These are phyloP conservation scores for Galerina marginata DNA, from an alignment of 768 basidiomycete species.

Conservation along the genomic window DNA sequence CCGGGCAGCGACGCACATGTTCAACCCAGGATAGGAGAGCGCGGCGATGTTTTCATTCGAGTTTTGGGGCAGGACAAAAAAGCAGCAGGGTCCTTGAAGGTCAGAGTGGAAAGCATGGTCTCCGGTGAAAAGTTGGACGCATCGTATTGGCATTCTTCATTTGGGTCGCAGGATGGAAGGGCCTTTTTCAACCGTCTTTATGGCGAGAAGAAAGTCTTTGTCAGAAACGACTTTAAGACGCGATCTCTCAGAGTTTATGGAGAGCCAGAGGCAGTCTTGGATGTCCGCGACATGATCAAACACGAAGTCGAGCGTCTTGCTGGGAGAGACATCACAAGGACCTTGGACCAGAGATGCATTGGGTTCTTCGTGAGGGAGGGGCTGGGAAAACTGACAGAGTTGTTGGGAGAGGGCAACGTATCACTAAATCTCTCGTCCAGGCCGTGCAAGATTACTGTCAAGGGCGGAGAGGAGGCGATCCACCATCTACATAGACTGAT, in stretches of 20 bases:
- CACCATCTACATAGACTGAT: slow-evolving; percentile 51
- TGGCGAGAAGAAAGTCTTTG: slow-evolving; percentile 40
- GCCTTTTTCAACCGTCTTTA: slow-evolving; percentile 36
- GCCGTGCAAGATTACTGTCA: slow-evolving; percentile 50
- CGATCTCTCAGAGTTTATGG: slow-evolving; percentile 54
- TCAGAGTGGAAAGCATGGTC: slow-evolving; percentile 59
- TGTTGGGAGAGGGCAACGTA: slow-evolving; percentile 60
- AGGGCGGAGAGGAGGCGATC: slow-evolving; percentile 61
- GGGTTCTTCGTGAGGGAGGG: slow-evolving; percentile 59
- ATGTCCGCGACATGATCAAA: slow-evolving; percentile 49
- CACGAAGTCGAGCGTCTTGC: slow-evolving; percentile 53
- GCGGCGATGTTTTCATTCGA: slow-evolving; percentile 41
- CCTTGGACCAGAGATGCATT: slow-evolving; percentile 43
- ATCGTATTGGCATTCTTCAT: slow-evolving; percentile 55
- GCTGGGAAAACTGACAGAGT: slow-evolving; percentile 53
- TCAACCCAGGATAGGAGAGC: slow-evolving; percentile 24
- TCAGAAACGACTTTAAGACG: slow-evolving; percentile 52
- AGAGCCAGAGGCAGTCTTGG: slow-evolving; percentile 39
- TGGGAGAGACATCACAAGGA: slow-evolving; percentile 33
- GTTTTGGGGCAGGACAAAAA: slow-evolving; percentile 59
- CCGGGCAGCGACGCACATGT: slow-evolving; percentile 29
- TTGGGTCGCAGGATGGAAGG: slow-evolving; percentile 34
- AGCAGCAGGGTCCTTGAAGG: slow-evolving; percentile 60
- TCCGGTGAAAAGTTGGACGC: slow-evolving; percentile 52
- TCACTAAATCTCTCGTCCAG: slow-evolving; percentile 43